Evolutionary conservation across 441 rosid species (phyloP), one percentile per base, ranked within the genome.

Genomic region (Croton setiger): DNA sequence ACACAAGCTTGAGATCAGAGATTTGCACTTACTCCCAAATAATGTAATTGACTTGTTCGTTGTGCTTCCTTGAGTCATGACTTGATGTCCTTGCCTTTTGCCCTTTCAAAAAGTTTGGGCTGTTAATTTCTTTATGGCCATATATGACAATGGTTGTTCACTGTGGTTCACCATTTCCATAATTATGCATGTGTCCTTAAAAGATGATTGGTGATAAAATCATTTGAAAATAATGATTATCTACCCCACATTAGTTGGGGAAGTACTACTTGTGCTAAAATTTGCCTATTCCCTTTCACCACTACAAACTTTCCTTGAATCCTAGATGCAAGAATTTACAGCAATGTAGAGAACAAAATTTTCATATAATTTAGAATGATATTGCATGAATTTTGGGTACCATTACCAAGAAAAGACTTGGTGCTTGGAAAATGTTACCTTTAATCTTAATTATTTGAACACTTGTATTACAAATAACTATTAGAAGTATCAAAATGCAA

Each of bases 401-500:
- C 2, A 27, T 27, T 27, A 27, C 31, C 31, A 27, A 61, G 58
- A 21, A 56, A 52, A 15, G 54, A 33, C 18, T 15, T 56, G 71
- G 52, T 63, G 21, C 39, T 54, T 11, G 54, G 18, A 33, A 35
- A 35, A 18, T 21, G 60, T 21, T 41, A 35, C 23, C 57, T 20
- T 27, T 17, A 43, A 58, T 18, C 39, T 45, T 54, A 27, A 27
- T 27, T 27, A 59, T 71, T 43, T 68, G 21, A 20, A 47, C 55
- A 4, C 5, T 5, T 9, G 51, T 43, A 62, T 14, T 63, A 36
- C 23, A 49, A n/a, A 53, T 55, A n/a, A 21, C 45, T 59, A 44
- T 70, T 69, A 27, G 60, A 57, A 62, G 45, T 49, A 27, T 79
- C 78, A 71, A 48, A 55, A 75, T 84, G 77, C 66, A 52, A 76